Percentiles rank a stretch among this genome's conserved stretches.
Conservation (phyloP, 495 filamentous ascomycete genomes). For the Cercophora scortea region DNA sequence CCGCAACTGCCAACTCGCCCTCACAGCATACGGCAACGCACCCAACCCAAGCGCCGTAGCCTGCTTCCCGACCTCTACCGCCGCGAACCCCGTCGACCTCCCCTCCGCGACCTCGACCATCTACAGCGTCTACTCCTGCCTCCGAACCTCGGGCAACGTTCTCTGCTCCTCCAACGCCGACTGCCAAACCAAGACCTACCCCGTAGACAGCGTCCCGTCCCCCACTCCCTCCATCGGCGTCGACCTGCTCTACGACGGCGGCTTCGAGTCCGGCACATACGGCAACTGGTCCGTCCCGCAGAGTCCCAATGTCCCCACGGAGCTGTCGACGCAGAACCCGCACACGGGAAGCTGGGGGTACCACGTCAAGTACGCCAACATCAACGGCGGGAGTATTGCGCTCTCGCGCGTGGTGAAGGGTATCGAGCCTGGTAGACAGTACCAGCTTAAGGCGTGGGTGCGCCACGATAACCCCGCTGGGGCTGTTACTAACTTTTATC, state of each 20-base stretch:
- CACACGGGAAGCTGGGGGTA: background rate
- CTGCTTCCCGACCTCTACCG: constrained; percentile 2
- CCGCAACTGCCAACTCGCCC: background rate
- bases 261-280: constrained; percentile 4
- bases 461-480: background rate
- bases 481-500: background rate
- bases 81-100: background rate
- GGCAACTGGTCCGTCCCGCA: constrained; percentile 1
- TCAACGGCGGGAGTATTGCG: background rate
- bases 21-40: constrained; percentile 1
- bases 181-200: constrained; percentile 1
- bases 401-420: background rate
- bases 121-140: constrained; percentile 2
- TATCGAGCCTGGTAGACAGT: background rate
- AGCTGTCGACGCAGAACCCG: background rate
- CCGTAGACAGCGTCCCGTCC: background rate
- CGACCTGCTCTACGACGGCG: constrained; percentile 1
- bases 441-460: background rate
- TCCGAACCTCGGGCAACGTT: background rate
- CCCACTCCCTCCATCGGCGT: constrained; percentile 1
- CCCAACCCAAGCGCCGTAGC: background rate
- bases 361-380: background rate
- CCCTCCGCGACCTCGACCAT: constrained; percentile 1
- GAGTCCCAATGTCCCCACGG: background rate
- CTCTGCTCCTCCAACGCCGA: background rate